These are phyloP conservation scores for Tieghemostelium lacteum DNA, from an alignment of 78 protist genomes.

Conservation along the genomic window DNA sequence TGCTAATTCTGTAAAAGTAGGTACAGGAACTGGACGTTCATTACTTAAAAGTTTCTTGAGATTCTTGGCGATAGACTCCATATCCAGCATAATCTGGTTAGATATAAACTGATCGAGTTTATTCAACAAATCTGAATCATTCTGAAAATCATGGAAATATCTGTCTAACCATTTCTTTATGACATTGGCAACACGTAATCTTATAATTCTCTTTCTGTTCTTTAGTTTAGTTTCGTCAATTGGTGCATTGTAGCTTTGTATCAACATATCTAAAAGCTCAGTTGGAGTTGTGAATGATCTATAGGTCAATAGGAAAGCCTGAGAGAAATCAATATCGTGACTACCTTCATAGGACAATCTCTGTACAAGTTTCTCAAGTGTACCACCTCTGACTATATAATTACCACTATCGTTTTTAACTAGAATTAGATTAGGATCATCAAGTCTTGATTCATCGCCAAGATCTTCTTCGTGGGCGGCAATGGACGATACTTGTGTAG, in stretches of 20 bases:
- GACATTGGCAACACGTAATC: slow-evolving; percentile 66
- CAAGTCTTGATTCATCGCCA: slow-evolving; percentile 12
- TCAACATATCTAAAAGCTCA: slow-evolving; percentile 57
- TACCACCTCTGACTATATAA: slow-evolving; percentile 61
- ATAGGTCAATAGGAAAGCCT: slow-evolving; percentile 65
- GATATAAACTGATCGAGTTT: slow-evolving; percentile 52
- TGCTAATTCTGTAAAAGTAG: slow-evolving; percentile 7
- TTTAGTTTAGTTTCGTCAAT: slow-evolving; percentile 6
- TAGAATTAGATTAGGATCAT: slow-evolving; percentile 57
- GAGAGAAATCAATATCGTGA: slow-evolving; percentile 63
- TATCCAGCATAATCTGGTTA: slow-evolving; percentile 6
- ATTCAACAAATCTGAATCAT: slow-evolving; percentile 24
- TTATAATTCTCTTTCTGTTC: slow-evolving; percentile 32
- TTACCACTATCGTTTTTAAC: slow-evolving; percentile 20
- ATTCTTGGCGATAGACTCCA: slow-evolving; percentile 32
- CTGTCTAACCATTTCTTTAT: slow-evolving; percentile 74
- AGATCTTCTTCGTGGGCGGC: slow-evolving; percentile 7
- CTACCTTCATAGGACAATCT: slow-evolving; percentile 20
- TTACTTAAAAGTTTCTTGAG: slow-evolving; percentile 13
- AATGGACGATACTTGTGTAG: background rate
- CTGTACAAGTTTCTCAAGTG: slow-evolving; percentile 40
- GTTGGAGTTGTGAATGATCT: slow-evolving; percentile 69
- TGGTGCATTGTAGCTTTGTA: background rate
- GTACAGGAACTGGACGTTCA: slow-evolving; percentile 32
- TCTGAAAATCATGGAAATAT: slow-evolving; percentile 63